Evolutionary conservation across 1,284 basidiomycete species (phyloP), one percentile per base, ranked within the genome.

Genomic region (Austroboletus olivaceoglutinosus): DNA sequence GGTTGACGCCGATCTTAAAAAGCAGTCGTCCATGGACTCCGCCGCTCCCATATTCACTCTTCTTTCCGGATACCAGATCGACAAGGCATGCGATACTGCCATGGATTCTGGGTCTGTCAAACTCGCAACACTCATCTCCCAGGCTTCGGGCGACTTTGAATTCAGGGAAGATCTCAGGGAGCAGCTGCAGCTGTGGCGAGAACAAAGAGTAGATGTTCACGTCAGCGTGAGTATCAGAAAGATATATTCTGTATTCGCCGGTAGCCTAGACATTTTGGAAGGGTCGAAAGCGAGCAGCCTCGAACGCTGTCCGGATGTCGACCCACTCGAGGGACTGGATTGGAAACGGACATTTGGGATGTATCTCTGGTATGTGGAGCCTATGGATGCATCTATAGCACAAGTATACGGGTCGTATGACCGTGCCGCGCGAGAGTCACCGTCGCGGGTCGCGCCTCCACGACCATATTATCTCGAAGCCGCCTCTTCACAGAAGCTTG

Each of bases 311-410:
- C 68, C 77, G 2, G 85, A 91, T 50, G 70, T 93, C 19, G 75
- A 82, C 47, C 76, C 97, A n/a, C 78, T 86, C n/a, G 76, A 84
- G 47, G 89, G 83, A 1, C 72, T 98, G 46, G 95, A 97, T 68
- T 99, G 97, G 97, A 96, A 96, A 70, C 85, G 94, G 15, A 86
- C 89, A 0, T 91, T 99, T 61, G 97, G 93, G 2, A 72, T 98
- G 42, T 86, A 89, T 58, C 73, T 99, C 15, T 99, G 97, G 97
- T 98, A 89, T 68, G 86, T 84, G 1, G 78, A 86, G 45, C 76
- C 83, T 0, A 80, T 91, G 61, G 88, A 93, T 52, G 77, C 85
- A 2, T 74, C 87, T 4, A 81, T 94, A 49, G 75, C 80, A 2
- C 81, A 87, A 43, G 86, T 86, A 0, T 84, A 94, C 54, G 70